Percentiles rank a stretch among this genome's conserved stretches.
Conservation (phyloP, 495 filamentous ascomycete genomes). For the Friedmanniomyces endolithicus region DNA sequence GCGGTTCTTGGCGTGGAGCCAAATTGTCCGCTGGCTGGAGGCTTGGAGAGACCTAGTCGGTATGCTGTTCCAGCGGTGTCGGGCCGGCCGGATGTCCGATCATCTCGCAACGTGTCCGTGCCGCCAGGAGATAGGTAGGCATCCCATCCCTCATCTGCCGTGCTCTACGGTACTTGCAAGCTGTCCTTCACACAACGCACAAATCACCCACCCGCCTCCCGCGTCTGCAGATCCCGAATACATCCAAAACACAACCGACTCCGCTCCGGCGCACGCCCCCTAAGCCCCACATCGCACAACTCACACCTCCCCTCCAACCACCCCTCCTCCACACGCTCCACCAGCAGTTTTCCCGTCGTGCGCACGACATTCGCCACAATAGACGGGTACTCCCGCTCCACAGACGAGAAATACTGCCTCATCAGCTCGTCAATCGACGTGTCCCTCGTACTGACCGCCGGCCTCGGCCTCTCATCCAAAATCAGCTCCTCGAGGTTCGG, state of each 20-base stretch:
- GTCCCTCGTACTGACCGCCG: constrained; percentile 33
- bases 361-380: constrained; percentile 90
- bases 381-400: constrained; percentile 77
- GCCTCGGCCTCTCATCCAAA: background rate
- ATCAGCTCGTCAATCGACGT: constrained; percentile 86
- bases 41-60: too few relatives aligned
- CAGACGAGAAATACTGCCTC: constrained; percentile 71
- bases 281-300: constrained; percentile 14
- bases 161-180: too few relatives aligned
- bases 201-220: background rate
- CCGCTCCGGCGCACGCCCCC: constrained; percentile 7
- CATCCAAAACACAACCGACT: constrained; percentile 19
- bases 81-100: too few relatives aligned
- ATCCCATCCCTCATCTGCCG: too few relatives aligned
- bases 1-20: too few relatives aligned
- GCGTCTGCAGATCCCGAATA: constrained; percentile 9
- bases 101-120: too few relatives aligned
- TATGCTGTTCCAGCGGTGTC: too few relatives aligned
- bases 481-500: constrained; percentile 43
- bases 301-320: constrained; percentile 16
- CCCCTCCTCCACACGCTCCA: background rate
- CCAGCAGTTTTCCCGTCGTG: constrained; percentile 61
- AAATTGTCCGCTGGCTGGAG: too few relatives aligned
- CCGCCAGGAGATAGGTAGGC: too few relatives aligned
- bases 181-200: too few relatives aligned